Evolutionary conservation across 208 protist species (phyloP), one percentile per base, ranked within the genome.

Genomic region (Acanthamoeba culbertsoni): DNA sequence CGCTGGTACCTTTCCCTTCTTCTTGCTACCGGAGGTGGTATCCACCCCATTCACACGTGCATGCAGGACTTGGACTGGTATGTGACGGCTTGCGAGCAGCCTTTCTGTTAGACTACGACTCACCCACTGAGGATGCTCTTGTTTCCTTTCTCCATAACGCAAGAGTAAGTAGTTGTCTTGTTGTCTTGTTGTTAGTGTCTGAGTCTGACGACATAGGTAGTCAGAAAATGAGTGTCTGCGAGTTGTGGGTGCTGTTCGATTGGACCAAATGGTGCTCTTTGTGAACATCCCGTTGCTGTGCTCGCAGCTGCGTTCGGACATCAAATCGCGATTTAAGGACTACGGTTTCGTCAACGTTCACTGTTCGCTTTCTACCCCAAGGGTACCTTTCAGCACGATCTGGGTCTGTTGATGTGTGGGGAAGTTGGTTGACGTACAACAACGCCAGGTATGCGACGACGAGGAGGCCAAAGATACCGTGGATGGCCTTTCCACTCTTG

Each of bases 211-310:
- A 68, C n/a, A 10, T 55, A 43, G 18, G 6, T 26, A 55, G 45
- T 23, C 37, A 20, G 42, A 5, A 43, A 26, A n/a, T 31, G 73
- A 48, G 42, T 0, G 26, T 23, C 46, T 84, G 73, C 23, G 45
- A 2, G 43, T 55, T 7, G 73, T 84, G 1, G 73, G 73, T 33
- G 73, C 73, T 10, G 20, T 84, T 4, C 37, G 37, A 37, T 6
- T 84, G 73, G 73, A 84, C 28, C 73, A 84, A 26, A 55, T 84
- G 73, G 73, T 84, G 43, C 37, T 84, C 26, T 8, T 84, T 16
- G 43, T 84, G 42, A 84, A 84, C 73, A 23, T 42, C 12, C 3
- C 42, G 7, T 28, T 51, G 43, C 2, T 84, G 43, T 20, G n/a
- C 10, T 20, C 2, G 28, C 73, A n/a, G 4, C 0, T 84, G 23